Evolutionary conservation across 2,329 filamentous ascomycete species (phyloP).

Genomic region (Xylariaceae sp.): DNA sequence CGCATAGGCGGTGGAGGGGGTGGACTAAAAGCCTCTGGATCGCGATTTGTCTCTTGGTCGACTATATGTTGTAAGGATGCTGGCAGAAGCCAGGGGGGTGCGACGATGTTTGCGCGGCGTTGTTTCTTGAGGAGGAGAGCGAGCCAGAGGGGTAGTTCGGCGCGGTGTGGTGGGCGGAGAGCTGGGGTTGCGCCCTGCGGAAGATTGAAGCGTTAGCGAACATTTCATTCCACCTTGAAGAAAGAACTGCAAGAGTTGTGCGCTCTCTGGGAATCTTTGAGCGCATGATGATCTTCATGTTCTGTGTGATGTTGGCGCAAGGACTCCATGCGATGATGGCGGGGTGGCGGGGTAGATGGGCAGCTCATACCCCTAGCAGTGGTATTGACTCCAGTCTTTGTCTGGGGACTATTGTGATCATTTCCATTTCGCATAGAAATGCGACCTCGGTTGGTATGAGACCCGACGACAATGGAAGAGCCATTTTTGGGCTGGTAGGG

Average conservation of each 20-base stretch:
- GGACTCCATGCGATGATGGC: constrained; percentile 8
- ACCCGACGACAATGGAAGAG: constrained; percentile 37
- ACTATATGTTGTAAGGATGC: constrained; percentile 74
- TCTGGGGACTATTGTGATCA: constrained; percentile 86
- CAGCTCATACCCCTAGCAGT: constrained; percentile 70
- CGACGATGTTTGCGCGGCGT: constrained; percentile 84
- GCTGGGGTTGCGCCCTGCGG: constrained; percentile 70
- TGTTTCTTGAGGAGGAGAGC: constrained; percentile 93
- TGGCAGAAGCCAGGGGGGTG: constrained; percentile 82
- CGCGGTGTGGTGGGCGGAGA: constrained; percentile 76
- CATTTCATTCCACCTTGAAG: too few relatives aligned
- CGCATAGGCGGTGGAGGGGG: constrained; percentile 63
- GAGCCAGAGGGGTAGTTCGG: constrained; percentile 84
- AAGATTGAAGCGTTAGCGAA: too few relatives aligned
- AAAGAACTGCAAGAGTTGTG: too few relatives aligned
- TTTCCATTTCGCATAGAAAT: constrained; percentile 96
- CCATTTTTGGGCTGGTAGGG: constrained; percentile 18
- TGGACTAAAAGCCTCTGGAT: constrained; percentile 70
- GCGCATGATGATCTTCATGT: neutral
- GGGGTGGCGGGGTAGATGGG: constrained; percentile 10
- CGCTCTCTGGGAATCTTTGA: neutral
- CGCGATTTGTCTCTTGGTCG: constrained; percentile 70
- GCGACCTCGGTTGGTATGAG: constrained; percentile 84
- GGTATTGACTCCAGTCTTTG: constrained; percentile 83
- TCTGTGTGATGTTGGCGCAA: too few relatives aligned